phyloP scores from a whole-genome alignment of 2,329 filamentous ascomycete genomes.

The Scedosporium dehoogii region DNA sequence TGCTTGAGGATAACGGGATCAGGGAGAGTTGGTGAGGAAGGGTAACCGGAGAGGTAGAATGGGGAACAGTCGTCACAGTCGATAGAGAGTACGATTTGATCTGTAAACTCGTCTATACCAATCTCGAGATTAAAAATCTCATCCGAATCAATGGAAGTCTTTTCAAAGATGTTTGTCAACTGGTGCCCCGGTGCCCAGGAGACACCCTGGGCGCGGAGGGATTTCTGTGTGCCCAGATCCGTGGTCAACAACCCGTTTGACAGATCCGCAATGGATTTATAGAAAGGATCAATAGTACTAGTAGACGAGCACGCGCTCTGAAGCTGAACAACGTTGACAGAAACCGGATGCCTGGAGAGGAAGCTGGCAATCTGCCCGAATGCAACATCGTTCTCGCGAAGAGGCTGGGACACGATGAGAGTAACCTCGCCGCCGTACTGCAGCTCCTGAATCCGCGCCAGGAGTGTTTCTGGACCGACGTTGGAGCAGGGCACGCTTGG shows the following conservation, averaged over 20 bases:
- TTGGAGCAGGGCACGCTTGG: neutral
- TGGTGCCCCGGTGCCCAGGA: neutral
- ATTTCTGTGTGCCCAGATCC: neutral
- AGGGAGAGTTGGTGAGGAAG: neutral
- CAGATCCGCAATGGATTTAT: neutral
- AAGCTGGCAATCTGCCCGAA: neutral
- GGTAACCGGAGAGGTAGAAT: neutral
- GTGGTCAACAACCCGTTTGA: neutral
- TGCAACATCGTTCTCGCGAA: neutral
- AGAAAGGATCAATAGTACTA: neutral
- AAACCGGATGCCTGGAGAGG: neutral
- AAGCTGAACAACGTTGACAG: neutral
- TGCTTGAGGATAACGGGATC: neutral
- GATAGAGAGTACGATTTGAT: conserved; percentile 7
- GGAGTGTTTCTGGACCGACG: neutral
- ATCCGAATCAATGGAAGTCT: neutral
- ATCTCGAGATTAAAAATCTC: neutral
- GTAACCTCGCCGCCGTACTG: neutral
- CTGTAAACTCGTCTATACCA: neutral
- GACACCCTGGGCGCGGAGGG: neutral
- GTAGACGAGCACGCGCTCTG: neutral
- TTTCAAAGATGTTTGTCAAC: neutral
- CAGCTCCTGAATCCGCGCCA: neutral
- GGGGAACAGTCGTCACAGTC: conserved; percentile 9
- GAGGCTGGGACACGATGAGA: neutral